These are phyloP conservation scores for Pseudonitzschia multistriata DNA, from an alignment of 108 stramenopile species.

Conservation along the genomic window DNA sequence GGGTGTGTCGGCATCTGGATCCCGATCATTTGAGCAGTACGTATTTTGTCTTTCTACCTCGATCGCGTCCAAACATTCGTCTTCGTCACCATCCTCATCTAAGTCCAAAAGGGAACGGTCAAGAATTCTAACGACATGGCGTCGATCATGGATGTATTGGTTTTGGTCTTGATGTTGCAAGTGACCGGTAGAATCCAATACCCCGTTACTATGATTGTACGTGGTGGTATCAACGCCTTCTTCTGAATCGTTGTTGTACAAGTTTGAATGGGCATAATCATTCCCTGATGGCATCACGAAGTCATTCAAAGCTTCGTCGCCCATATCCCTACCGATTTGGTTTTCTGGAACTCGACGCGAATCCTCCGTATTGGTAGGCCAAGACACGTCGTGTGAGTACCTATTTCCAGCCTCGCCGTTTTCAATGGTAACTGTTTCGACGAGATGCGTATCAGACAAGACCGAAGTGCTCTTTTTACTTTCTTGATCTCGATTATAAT, in stretches of 20 bases:
- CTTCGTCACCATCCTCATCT: neutral
- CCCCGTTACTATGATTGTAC: neutral
- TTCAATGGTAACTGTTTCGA: slow-evolving; percentile 5
- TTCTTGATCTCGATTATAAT: neutral
- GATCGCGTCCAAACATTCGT: slow-evolving; percentile 2
- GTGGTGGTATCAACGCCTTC: neutral
- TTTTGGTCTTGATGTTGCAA: neutral
- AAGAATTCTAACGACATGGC: neutral
- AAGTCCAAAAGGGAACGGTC: slow-evolving; percentile 6
- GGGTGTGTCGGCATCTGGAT: neutral
- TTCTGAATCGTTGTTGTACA: neutral
- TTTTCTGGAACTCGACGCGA: no score
- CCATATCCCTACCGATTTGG: no score
- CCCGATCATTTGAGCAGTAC: neutral
- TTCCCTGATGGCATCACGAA: no score
- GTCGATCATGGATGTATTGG: neutral
- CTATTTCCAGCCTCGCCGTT: neutral
- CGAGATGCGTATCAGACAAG: slow-evolving; percentile 8
- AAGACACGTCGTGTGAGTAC: neutral
- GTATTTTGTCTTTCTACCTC: slow-evolving; percentile 11
- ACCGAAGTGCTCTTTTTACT: neutral
- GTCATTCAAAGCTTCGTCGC: no score
- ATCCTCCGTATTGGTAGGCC: neutral
- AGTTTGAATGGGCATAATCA: neutral
- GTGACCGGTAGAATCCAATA: neutral